These are phyloP conservation scores for Leishmania arabica DNA, from an alignment of 208 protist genomes.

Conservation along the genomic window DNA sequence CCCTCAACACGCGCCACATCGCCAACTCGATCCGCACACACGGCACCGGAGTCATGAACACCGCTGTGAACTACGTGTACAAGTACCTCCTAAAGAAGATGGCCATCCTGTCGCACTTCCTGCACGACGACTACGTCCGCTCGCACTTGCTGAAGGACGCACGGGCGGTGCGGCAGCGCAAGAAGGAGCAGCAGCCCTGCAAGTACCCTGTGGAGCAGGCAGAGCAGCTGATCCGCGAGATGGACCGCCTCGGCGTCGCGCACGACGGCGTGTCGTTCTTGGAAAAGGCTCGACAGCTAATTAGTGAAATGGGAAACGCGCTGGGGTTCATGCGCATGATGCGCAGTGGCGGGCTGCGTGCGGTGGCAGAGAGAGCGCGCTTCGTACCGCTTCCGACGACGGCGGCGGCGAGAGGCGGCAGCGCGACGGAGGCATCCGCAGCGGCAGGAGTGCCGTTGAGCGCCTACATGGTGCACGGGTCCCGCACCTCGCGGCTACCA, in stretches of 20 bases:
- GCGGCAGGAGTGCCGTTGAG: conserved; percentile 17
- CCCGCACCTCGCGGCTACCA: neutral
- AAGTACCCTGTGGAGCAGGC: conserved; percentile 92
- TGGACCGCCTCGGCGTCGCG: conserved; percentile 89
- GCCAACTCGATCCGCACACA: conserved; percentile 97
- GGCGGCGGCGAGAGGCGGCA: conserved; percentile 1
- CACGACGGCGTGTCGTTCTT: conserved; percentile 89
- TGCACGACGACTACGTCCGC: conserved; percentile 98
- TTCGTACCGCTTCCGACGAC: conserved; percentile 85
- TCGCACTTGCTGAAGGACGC: conserved; percentile 76
- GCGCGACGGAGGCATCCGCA: conserved; percentile 10
- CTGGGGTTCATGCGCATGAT: conserved; percentile 98
- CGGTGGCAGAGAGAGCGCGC: conserved; percentile 87
- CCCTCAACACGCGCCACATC: conserved; percentile 96
- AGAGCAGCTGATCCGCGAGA: conserved; percentile 92
- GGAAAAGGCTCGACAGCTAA: conserved; percentile 93
- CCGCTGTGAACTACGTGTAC: conserved; percentile 98
- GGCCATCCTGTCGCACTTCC: conserved; percentile 94
- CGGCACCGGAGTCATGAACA: conserved; percentile 98
- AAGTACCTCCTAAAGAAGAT: conserved; percentile 95
- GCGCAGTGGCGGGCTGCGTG: conserved; percentile 86
- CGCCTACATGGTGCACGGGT: neutral
- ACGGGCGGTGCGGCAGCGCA: conserved; percentile 65
- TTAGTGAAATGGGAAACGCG: conserved; percentile 98
- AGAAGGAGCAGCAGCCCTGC: conserved; percentile 50